Evolutionary conservation across 768 basidiomycete genomes (phyloP), one percentile per base, ranked within the genome.

Genomic region (Boletus insuetus): DNA sequence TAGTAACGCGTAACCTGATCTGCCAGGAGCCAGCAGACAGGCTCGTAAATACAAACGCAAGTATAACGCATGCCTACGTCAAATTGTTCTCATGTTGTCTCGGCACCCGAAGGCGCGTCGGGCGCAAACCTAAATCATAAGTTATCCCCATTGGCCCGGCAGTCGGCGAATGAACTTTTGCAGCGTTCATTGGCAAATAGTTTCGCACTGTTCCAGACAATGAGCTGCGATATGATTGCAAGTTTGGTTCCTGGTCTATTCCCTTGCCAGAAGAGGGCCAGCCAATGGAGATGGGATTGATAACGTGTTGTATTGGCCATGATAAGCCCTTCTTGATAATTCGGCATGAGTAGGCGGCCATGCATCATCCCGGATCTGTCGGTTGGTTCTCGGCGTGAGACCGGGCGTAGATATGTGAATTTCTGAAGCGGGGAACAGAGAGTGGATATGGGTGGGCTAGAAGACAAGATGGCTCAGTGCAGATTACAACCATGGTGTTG

Each of bases 81-180:
- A 5, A 24, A 24, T 0, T 26, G 7, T 26, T 26, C 26, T 26
- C 26, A 26, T 26, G 8, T 26, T 3, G 26, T 5, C 24, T 4
- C 26, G 35, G 2, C 14, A 16, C 11, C 11, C 26, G 17, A 50
- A 11, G 39, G 9, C 20, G 6, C 22, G 26, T 22, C 16, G 55
- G 10, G 57, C 55, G 39, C 19, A 44, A 51, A 48, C 58, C 16
- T 50, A 46, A 39, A 55, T 40, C 8, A 37, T 22, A 20, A 34
- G 44, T 52, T 13, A 58, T 26, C 16, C n/a, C 12, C 10, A n/a
- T 19, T 7, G 29, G n/a, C 0, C n/a, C 40, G 5, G 6, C 29
- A 17, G 43, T 43, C 7, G 26, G 32, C 19, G 16, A 46, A 29
- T 35, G 13, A 41, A 24, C 24, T 24, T 24, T 0, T 24, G 4